These are phyloP conservation scores for Exophiala aquamarina DNA, from an alignment of 2,329 filamentous ascomycete genomes.

Conservation along the genomic window DNA sequence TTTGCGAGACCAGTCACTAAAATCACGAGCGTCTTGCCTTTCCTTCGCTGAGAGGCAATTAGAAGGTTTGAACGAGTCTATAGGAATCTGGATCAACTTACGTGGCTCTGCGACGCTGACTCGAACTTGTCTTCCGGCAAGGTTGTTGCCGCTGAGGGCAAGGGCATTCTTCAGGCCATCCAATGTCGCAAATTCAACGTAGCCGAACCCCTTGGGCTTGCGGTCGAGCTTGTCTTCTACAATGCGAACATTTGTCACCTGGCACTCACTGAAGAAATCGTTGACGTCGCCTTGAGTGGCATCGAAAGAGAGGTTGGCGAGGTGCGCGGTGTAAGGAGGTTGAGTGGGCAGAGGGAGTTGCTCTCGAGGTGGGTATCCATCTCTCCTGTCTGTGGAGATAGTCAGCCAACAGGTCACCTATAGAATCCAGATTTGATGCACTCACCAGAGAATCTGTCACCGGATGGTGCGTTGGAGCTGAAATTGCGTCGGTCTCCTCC, in stretches of 20 bases:
- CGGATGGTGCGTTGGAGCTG: conserved; percentile 33
- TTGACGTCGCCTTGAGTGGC: conserved; percentile 78
- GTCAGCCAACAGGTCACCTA: neutral
- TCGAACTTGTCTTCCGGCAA: conserved; percentile 86
- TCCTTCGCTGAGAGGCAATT: conserved; percentile 71
- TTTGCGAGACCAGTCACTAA: conserved; percentile 89
- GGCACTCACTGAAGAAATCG: conserved; percentile 81
- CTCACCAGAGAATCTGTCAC: conserved; percentile 37
- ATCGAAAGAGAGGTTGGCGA: conserved; percentile 96
- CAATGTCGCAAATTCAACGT: conserved; percentile 86
- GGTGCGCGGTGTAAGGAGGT: conserved; percentile 91
- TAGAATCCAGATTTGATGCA: neutral
- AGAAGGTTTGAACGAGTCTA: conserved; percentile 25
- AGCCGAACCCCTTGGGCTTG: conserved; percentile 96
- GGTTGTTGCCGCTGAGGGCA: conserved; percentile 73
- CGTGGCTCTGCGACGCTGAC: conserved; percentile 97
- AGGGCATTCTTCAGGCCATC: conserved; percentile 92
- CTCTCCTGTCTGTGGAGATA: conserved; percentile 30
- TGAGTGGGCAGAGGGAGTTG: conserved; percentile 82
- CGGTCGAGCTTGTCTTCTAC: conserved; percentile 94
- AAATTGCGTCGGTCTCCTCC: conserved; percentile 52
- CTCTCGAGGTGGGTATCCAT: conserved; percentile 65
- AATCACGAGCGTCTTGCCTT: conserved; percentile 72
- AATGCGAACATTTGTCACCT: conserved; percentile 87
- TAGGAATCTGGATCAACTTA: conserved; percentile 54